Evolutionary conservation across 352 stramenopile species (phyloP).

Genomic region (Pythium grandisporangium): DNA sequence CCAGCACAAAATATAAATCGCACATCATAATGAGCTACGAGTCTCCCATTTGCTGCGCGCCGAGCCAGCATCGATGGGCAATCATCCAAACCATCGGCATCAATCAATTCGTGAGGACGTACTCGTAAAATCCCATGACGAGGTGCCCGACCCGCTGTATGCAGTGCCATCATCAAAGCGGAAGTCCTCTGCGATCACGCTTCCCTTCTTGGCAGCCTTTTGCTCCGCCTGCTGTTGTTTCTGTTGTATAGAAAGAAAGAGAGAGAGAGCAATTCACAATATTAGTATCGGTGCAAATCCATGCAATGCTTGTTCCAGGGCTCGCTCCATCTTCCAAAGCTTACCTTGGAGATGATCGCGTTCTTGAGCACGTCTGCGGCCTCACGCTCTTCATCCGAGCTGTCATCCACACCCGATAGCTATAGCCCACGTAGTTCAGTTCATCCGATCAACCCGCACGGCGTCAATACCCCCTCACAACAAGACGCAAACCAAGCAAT

Average conservation of each 20-base stretch:
- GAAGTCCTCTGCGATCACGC: constrained; percentile 72
- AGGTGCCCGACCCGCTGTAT: constrained; percentile 41
- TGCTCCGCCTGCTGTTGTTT: constrained; percentile 37
- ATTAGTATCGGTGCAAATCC: neutral
- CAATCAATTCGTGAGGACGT: constrained; percentile 7
- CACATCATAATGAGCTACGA: neutral
- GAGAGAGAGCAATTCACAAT: no score
- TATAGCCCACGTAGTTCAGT: no score
- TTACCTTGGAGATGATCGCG: constrained; percentile 62
- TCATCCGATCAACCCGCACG: no score
- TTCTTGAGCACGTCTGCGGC: constrained; percentile 29
- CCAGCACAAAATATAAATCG: neutral
- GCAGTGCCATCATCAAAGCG: constrained; percentile 68
- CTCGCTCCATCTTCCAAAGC: neutral
- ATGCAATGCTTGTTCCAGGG: neutral
- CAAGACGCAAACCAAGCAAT: no score
- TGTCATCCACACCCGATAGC: constrained; percentile 61
- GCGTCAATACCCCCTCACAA: neutral
- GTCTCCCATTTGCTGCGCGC: no score
- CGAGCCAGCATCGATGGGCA: no score
- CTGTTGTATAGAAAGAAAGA: no score
- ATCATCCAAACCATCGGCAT: neutral
- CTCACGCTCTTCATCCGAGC: constrained; percentile 53
- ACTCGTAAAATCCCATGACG: constrained; percentile 84
- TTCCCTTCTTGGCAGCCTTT: constrained; percentile 32